Evolutionary conservation across 345 rosid genomes (phyloP).

Genomic region (Aurinia saxatilis): DNA sequence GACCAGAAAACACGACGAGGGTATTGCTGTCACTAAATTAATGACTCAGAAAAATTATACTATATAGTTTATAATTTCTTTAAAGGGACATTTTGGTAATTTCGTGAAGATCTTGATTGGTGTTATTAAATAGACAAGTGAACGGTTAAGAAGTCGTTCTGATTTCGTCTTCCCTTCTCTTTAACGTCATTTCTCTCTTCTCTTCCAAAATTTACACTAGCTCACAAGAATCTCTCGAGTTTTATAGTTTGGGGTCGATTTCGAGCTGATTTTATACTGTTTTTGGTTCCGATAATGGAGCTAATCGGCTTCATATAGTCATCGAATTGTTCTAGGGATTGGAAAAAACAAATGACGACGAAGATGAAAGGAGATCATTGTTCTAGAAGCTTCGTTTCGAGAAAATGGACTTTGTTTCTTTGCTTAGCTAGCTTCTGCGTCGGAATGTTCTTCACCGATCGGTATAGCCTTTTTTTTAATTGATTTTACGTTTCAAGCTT

Average conservation of each 20-base stretch:
- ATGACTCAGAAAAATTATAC: no score
- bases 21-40: background rate
- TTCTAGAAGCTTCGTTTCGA: conserved; percentile 46
- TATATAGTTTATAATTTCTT: no score
- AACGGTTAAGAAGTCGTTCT: conserved; percentile 33
- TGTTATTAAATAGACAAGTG: background rate
- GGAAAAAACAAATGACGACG: conserved; percentile 37
- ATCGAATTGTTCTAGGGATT: background rate
- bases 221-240: background rate
- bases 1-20: background rate
- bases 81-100: background rate
- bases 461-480: conserved; percentile 16
- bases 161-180: conserved; percentile 26
- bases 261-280: background rate
- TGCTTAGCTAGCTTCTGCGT: conserved; percentile 79
- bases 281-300: conserved; percentile 5
- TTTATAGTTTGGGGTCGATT: background rate
- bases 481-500: background rate
- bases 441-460: conserved; percentile 80
- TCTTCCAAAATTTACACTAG: background rate
- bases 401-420: conserved; percentile 63
- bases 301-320: background rate
- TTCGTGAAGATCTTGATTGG: background rate
- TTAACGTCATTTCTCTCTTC: conserved; percentile 19
- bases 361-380: conserved; percentile 65